phyloP scores from a whole-genome alignment of 257 asterid genomes.

The Forsythia viridissima region DNA sequence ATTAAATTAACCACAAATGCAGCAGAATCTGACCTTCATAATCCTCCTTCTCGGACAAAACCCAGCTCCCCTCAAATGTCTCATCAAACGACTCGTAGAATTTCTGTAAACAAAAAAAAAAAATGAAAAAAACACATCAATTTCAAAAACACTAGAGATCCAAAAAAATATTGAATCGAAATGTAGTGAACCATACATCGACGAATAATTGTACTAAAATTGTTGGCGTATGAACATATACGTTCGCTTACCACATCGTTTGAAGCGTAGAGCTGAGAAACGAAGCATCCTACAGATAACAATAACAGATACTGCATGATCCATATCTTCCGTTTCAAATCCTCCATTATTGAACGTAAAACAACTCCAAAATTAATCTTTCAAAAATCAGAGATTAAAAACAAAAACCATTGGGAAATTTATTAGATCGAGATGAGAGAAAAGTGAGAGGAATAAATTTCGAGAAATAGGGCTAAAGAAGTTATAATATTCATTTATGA shows the following conservation, averaged over 20 bases:
- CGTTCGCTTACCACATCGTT: conserved; percentile 55
- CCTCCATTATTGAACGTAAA: conserved; percentile 36
- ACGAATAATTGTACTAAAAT: neutral
- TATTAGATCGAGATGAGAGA: no score
- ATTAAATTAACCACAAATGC: conserved; percentile 22
- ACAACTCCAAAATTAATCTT: neutral
- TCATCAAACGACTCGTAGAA: conserved; percentile 88
- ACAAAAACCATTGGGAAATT: no score
- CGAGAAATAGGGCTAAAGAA: no score
- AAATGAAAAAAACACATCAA: neutral
- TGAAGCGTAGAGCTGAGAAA: conserved; percentile 68
- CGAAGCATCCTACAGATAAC: conserved; percentile 52
- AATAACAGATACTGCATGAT: conserved; percentile 46
- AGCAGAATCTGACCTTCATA: conserved; percentile 53
- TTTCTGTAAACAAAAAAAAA: conserved; percentile 43
- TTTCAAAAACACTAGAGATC: conserved; percentile 15
- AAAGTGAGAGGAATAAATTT: no score
- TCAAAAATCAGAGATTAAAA: no score
- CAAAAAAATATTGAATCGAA: neutral
- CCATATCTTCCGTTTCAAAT: conserved; percentile 50
- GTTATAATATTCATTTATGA: no score
- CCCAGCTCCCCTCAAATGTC: conserved; percentile 76
- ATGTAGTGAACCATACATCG: neutral
- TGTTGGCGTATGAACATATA: neutral
- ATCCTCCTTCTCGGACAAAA: conserved; percentile 68